Evolutionary conservation across 2,329 filamentous ascomycete species (phyloP).

Genomic region (Chalaropsis ovoidea): DNA sequence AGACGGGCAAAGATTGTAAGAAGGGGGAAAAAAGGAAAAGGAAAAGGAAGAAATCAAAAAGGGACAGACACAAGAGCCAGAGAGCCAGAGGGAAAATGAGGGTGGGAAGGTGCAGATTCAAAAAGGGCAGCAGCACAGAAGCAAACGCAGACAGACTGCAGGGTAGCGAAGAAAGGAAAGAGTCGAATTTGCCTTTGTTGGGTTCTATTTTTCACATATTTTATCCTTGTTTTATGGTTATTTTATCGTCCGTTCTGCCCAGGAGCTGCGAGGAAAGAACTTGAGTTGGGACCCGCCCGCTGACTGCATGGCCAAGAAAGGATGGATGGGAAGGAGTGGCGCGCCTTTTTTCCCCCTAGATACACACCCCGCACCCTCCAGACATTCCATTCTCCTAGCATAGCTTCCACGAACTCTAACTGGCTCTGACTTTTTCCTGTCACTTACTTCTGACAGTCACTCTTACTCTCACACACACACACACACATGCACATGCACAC

Average conservation of each 20-base stretch:
- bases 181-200: slow-evolving; percentile 1
- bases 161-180: background rate
- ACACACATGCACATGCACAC: no score
- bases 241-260: background rate
- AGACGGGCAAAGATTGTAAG: background rate
- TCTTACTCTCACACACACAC: background rate
- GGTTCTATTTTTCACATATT: background rate
- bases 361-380: background rate
- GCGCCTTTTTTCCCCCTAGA: background rate
- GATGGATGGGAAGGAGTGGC: slow-evolving; percentile 10
- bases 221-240: background rate
- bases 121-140: slow-evolving; percentile 15
- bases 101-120: slow-evolving; percentile 8
- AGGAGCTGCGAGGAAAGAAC: background rate
- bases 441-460: background rate
- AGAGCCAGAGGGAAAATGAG: background rate
- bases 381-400: background rate
- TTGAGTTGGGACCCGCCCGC: background rate
- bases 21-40: background rate
- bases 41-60: background rate
- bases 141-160: background rate
- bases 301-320: slow-evolving; percentile 10
- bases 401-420: background rate
- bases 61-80: background rate
- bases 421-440: background rate